Percentiles rank a stretch among this genome's conserved stretches.
These are phyloP conservation scores for Eucalyptus guilfoylei DNA, from an alignment of 345 rosid species.

Conservation along the genomic window DNA sequence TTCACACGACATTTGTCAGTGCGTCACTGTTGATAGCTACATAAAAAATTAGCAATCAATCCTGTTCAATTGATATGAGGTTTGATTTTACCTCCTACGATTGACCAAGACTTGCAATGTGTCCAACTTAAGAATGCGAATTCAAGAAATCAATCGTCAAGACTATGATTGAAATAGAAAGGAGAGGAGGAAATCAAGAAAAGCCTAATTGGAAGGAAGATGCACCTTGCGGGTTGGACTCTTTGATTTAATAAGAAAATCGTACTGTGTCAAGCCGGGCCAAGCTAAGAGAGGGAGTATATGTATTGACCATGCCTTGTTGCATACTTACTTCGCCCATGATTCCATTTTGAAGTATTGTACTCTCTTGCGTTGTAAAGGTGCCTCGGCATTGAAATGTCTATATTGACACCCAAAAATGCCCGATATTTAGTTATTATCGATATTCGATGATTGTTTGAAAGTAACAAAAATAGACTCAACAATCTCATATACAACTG, in stretches of 20 bases:
- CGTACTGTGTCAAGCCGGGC: accelerated
- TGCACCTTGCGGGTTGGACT: not conserved
- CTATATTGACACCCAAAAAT: no score
- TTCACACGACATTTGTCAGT: not conserved
- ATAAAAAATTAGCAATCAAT: not conserved
- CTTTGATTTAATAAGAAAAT: not conserved
- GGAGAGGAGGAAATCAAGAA: not conserved
- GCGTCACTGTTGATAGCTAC: not conserved
- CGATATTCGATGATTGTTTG: no score
- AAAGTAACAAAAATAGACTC: no score
- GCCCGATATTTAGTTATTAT: no score
- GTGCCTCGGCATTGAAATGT: not conserved
- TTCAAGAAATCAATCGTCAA: not conserved
- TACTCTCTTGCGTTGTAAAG: not conserved
- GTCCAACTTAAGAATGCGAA: not conserved
- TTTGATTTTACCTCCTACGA: not conserved
- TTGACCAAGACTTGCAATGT: not conserved
- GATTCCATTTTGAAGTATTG: not conserved
- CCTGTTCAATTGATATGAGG: not conserved
- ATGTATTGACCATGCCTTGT: not conserved
- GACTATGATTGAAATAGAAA: not conserved
- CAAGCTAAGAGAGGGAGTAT: not conserved
- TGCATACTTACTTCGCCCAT: not conserved
- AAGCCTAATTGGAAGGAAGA: not conserved
- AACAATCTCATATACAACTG: no score